These are phyloP conservation scores for Salicornia ramosissima DNA, from an alignment of 148 eudicot genomes.

Conservation along the genomic window DNA sequence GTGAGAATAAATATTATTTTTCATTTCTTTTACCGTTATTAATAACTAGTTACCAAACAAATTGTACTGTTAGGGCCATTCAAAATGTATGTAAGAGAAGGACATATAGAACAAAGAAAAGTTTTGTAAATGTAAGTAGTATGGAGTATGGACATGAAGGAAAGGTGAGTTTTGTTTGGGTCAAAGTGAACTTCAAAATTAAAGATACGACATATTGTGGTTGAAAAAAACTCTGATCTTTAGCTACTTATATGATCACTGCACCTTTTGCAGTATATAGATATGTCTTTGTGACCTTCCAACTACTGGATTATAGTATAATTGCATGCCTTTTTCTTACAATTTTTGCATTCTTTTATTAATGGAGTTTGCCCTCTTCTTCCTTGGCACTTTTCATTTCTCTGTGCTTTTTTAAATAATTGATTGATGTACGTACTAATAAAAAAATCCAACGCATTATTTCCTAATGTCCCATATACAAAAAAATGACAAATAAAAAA, in stretches of 20 bases:
- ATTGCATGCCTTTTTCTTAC: constrained; percentile 23
- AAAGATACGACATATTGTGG: not conserved
- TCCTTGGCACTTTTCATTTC: not conserved
- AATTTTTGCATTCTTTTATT: not conserved
- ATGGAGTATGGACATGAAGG: not conserved
- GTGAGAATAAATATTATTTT: too few species aligned
- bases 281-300: not conserved
- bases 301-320: constrained; percentile 10
- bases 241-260: not conserved
- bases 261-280: not conserved
- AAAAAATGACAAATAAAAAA: constrained; percentile 1
- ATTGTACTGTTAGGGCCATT: too few species aligned
- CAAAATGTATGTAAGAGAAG: not conserved
- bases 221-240: not conserved
- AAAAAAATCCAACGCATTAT: not conserved
- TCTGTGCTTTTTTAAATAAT: not conserved
- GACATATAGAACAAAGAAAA: not conserved
- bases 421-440: not conserved
- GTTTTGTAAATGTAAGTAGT: not conserved
- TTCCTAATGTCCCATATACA: not conserved
- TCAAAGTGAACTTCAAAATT: too few species aligned
- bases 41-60: too few species aligned
- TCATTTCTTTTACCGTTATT: too few species aligned
- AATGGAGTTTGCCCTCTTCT: not conserved
- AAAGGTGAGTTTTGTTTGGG: constrained; percentile 3